These are phyloP conservation scores for Hanseniaspora uvarum DNA, from an alignment of 1,139 yeast species.

Conservation along the genomic window DNA sequence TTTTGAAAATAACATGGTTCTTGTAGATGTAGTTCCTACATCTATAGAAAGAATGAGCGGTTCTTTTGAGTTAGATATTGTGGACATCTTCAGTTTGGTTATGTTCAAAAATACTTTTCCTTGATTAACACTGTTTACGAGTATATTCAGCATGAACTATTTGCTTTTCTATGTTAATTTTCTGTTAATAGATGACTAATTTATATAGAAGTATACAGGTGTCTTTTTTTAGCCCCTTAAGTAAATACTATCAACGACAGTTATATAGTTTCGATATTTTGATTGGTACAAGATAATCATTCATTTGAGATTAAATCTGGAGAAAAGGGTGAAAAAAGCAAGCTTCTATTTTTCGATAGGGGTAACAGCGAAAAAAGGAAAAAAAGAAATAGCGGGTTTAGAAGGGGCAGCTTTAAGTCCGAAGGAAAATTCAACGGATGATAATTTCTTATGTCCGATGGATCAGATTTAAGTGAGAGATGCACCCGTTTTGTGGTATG, in stretches of 20 bases:
- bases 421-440: no score
- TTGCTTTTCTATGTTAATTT: no score
- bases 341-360: background rate
- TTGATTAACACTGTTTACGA: background rate
- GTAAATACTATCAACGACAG: no score
- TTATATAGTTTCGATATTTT: no score
- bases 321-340: background rate
- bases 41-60: slow-evolving; percentile 68
- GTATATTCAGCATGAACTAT: background rate
- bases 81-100: background rate
- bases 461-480: no score
- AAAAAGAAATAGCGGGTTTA: background rate
- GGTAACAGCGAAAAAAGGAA: background rate
- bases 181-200: background rate
- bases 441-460: no score
- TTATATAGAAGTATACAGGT: background rate
- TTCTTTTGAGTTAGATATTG: slow-evolving; percentile 1
- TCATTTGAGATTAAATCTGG: background rate
- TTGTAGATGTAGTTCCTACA: slow-evolving; percentile 90
- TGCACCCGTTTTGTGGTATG: no score
- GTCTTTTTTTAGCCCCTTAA: no score
- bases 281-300: background rate
- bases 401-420: background rate
- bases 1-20: slow-evolving; percentile 70
- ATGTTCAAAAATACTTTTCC: background rate